Conservation (phyloP, 2,329 filamentous ascomycete genomes). For the Aspergillus candidus region DNA sequence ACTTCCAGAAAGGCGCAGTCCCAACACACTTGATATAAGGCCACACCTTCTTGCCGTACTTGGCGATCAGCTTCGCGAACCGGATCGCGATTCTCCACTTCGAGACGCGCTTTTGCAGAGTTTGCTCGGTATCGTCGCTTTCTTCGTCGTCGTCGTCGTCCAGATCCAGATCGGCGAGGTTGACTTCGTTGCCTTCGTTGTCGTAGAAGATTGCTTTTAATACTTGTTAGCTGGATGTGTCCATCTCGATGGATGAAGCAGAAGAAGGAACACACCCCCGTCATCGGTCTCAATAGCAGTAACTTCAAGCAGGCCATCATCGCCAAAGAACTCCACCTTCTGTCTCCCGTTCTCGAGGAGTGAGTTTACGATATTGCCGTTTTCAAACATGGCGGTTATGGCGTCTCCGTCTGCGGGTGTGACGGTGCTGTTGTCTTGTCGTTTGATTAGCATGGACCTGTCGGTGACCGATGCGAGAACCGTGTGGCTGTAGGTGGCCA, state of each 20-base stretch:
- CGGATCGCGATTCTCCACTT: background rate
- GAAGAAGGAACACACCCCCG: background rate
- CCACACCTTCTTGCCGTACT: conserved; percentile 2
- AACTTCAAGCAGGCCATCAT: conserved; percentile 1
- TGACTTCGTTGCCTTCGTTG: background rate
- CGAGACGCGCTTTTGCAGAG: background rate
- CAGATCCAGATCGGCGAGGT: background rate
- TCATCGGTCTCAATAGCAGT: background rate
- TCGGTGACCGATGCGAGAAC: background rate
- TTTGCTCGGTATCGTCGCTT: too few species aligned
- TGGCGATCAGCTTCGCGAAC: conserved; percentile 3
- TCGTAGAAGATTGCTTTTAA: conserved; percentile 1
- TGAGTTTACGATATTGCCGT: background rate
- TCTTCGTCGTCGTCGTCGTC: background rate
- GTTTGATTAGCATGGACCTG: background rate
- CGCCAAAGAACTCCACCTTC: conserved; percentile 1
- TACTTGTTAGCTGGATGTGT: too few species aligned
- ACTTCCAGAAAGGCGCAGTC: conserved; percentile 2
- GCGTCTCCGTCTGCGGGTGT: background rate
- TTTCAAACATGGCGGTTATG: too few species aligned
- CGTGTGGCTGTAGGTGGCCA: conserved; percentile 1
- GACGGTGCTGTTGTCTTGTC: background rate
- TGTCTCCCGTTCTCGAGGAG: background rate
- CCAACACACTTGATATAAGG: background rate
- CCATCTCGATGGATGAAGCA: too few species aligned